Conservation (phyloP, 2,329 filamentous ascomycete genomes). For the Sporothrix dimorphospora region DNA sequence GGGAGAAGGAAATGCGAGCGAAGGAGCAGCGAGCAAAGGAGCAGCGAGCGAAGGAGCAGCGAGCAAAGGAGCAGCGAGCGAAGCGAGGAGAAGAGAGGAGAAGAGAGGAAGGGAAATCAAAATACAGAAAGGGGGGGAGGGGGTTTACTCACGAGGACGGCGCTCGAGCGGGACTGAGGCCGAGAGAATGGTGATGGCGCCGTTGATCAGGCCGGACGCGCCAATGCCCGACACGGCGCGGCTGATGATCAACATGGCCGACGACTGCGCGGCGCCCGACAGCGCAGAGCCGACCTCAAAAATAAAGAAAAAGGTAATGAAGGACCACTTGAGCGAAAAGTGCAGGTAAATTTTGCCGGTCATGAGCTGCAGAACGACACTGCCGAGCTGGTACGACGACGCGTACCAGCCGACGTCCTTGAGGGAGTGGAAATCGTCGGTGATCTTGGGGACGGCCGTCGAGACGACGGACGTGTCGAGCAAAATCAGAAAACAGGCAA, state of each 20-base stretch:
- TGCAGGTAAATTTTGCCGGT: slow-evolving; percentile 55
- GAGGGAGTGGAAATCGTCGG: slow-evolving; percentile 33
- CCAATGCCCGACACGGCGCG: slow-evolving; percentile 59
- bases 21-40: neutral
- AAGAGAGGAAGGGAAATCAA: neutral
- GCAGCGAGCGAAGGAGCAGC: neutral
- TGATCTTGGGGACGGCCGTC: slow-evolving; percentile 35
- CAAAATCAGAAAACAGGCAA: slow-evolving; percentile 34
- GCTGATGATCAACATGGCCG: slow-evolving; percentile 57
- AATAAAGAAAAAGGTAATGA: slow-evolving; percentile 48
- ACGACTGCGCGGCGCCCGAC: slow-evolving; percentile 54
- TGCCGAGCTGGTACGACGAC: slow-evolving; percentile 38
- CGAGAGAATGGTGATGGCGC: slow-evolving; percentile 55
- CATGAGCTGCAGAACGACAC: slow-evolving; percentile 54
- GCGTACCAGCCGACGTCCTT: slow-evolving; percentile 35
- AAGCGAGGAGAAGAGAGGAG: too few species aligned
- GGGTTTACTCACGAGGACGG: too few species aligned
- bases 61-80: slow-evolving; percentile 18
- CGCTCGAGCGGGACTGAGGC: slow-evolving; percentile 46
- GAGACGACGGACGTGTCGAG: slow-evolving; percentile 34
- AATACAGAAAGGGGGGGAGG: too few species aligned
- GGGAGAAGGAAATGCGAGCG: neutral
- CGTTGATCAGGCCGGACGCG: slow-evolving; percentile 55
- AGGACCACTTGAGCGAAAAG: slow-evolving; percentile 47
- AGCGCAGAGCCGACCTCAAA: slow-evolving; percentile 61